These are phyloP conservation scores for Pholiota microspora DNA, from an alignment of 768 basidiomycete species.

Conservation along the genomic window DNA sequence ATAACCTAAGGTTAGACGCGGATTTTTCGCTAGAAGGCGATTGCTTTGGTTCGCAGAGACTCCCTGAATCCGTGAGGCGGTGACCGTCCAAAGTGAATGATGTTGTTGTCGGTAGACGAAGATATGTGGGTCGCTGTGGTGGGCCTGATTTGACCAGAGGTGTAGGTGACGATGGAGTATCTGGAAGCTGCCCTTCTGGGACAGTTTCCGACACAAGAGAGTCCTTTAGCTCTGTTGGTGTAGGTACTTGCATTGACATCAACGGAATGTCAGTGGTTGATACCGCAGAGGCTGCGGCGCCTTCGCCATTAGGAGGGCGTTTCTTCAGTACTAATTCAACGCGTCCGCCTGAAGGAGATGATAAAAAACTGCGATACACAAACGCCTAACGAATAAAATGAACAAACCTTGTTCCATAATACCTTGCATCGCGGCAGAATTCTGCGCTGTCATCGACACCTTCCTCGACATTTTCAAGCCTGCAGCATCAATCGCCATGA, in stretches of 20 bases:
- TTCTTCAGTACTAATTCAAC: constrained; percentile 54
- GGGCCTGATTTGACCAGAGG: constrained; percentile 8
- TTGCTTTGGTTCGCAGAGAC: constrained; percentile 22
- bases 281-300: neutral
- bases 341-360: constrained; percentile 47
- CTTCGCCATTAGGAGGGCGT: constrained; percentile 16
- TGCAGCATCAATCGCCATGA: constrained; percentile 26
- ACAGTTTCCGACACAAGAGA: neutral
- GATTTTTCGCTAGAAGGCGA: constrained; percentile 22
- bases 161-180: constrained; percentile 1
- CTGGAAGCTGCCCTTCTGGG: neutral
- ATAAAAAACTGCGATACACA: neutral
- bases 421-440: constrained; percentile 53
- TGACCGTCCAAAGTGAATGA: constrained; percentile 30
- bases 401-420: constrained; percentile 52
- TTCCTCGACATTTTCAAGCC: constrained; percentile 23
- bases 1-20: constrained; percentile 31
- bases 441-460: constrained; percentile 23
- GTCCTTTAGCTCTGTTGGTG: neutral
- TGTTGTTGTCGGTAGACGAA: constrained; percentile 33
- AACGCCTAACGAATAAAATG: neutral
- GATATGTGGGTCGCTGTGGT: constrained; percentile 34
- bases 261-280: constrained; percentile 14
- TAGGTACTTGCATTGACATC: constrained; percentile 1
- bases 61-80: constrained; percentile 18